Base-by-base conservation (phyloP, 1,284 basidiomycete species). In the Austroboletus niveus region DNA sequence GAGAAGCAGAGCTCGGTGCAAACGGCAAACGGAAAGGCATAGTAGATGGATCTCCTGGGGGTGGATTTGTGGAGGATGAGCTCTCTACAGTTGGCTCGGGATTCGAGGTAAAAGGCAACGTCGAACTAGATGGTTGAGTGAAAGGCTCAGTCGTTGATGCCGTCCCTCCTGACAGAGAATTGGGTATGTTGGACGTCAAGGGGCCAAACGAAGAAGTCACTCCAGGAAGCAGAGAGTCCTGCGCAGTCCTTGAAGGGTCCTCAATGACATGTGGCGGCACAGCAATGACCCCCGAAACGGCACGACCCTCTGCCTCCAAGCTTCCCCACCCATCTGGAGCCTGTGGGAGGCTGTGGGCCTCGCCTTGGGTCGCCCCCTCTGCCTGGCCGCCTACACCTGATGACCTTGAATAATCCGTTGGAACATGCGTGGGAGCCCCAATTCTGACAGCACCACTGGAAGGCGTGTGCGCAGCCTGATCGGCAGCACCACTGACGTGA, bases 1-100 rank as follows among this genome's bases (percentile, higher is more conserved):
- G 66, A 10, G 69, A 66, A 49, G 65, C 56, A 40, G 66, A 69
- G 29, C 60, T 59, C 27, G 60, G 39, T 6, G 55, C 50, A 32
- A 69, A 62, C 1, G 65, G 66, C 17, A 69, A 49, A 47, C 55
- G 64, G 49, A 65, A 65, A 45, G 65, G 64, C 68, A 68, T 67
- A 8, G 62, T 6, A 29, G 27, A 45, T 5, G 63, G 45, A 22
- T 66, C 61, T 45, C 22, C 47, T 42, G 50, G 20, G 12, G 27
- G 46, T 49, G 60, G 42, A 36, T 35, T 48, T 45, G 45, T 27
- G 30, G 56, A 34, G 44, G 58, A 38, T 29, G 48, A 9, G 20
- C 15, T 40, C 11, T 46, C 46, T 31, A 49, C 27, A 15, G 22
- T 29, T 44, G 46, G 38, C 29, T 48, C 57, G 15, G 49, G 36